phyloP scores from a whole-genome alignment of 2,329 filamentous ascomycete genomes.

The Ophiostoma sp. region DNA sequence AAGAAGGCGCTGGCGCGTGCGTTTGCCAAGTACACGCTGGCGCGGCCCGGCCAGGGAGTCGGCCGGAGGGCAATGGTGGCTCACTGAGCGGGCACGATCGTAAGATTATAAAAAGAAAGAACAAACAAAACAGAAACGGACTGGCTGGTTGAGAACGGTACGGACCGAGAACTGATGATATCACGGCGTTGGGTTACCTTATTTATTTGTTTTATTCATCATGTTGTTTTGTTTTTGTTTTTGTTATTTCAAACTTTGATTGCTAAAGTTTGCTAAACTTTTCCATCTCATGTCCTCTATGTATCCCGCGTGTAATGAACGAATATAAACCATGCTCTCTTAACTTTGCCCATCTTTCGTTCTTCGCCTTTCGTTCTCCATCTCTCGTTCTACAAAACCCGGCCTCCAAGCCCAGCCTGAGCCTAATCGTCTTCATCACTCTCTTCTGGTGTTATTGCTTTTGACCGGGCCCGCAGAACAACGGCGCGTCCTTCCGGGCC shows the following conservation, averaged over 20 bases:
- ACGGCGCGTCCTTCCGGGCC: neutral
- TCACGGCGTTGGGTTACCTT: slow-evolving; percentile 10
- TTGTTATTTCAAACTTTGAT: neutral
- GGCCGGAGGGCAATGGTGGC: slow-evolving; percentile 27
- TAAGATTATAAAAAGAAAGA: neutral
- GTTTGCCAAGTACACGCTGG: slow-evolving; percentile 86
- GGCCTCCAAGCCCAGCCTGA: neutral
- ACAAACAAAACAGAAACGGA: neutral
- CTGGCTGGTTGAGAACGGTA: neutral
- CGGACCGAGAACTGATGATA: slow-evolving; percentile 7
- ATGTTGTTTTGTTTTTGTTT: neutral
- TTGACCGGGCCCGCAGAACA: neutral
- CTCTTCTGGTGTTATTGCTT: neutral
- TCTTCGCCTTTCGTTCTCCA: neutral
- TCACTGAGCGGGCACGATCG: neutral
- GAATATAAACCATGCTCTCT: neutral
- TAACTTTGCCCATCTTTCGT: slow-evolving; percentile 1
- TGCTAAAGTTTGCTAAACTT: neutral
- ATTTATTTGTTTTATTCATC: slow-evolving; percentile 9
- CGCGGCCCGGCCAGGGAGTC: slow-evolving; percentile 40
- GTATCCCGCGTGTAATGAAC: slow-evolving; percentile 4
- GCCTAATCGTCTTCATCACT: neutral
- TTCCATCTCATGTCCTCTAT: neutral
- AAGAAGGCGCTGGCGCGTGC: slow-evolving; percentile 92
- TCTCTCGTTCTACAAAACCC: neutral